Conservation (phyloP, 1,284 basidiomycete species). For the Heterobasidion parviporum region DNA sequence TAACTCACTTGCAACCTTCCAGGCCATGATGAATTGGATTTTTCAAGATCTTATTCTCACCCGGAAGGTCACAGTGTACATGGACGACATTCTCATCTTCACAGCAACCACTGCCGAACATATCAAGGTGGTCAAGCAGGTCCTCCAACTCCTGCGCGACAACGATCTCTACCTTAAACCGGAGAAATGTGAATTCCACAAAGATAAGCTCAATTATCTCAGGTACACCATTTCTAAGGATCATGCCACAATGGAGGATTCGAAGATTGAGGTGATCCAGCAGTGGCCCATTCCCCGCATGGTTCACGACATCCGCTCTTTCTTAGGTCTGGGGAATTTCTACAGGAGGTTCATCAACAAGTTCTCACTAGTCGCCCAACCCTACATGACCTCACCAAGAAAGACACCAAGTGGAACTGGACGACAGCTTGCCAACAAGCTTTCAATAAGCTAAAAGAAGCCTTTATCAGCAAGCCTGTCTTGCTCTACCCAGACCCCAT, state of each 20-base stretch:
- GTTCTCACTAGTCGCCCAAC: too few species aligned
- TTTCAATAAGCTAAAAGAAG: too few species aligned
- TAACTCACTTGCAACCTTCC: not conserved
- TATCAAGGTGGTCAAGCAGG: not conserved
- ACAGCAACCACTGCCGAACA: not conserved
- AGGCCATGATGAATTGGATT: not conserved
- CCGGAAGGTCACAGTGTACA: not conserved
- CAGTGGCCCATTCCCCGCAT: not conserved
- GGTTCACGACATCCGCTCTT: not conserved
- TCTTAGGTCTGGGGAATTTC: not conserved
- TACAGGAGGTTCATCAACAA: not conserved
- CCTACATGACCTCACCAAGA: too few species aligned
- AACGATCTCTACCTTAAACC: not conserved
- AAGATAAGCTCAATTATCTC: not conserved
- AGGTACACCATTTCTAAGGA: not conserved
- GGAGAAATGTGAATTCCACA: not conserved
- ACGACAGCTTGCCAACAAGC: too few species aligned
- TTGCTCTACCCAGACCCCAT: too few species aligned
- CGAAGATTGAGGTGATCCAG: not conserved
- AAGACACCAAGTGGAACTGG: too few species aligned
- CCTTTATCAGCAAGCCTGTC: too few species aligned
- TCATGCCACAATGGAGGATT: not conserved
- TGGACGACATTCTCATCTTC: not conserved
- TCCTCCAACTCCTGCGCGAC: not conserved
- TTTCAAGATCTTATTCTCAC: not conserved